Percentiles rank a stretch among this genome's conserved stretches.
phyloP scores from a whole-genome alignment of 371 early-diverging fungal genomes.

The Quaeritorhiza haematococci region DNA sequence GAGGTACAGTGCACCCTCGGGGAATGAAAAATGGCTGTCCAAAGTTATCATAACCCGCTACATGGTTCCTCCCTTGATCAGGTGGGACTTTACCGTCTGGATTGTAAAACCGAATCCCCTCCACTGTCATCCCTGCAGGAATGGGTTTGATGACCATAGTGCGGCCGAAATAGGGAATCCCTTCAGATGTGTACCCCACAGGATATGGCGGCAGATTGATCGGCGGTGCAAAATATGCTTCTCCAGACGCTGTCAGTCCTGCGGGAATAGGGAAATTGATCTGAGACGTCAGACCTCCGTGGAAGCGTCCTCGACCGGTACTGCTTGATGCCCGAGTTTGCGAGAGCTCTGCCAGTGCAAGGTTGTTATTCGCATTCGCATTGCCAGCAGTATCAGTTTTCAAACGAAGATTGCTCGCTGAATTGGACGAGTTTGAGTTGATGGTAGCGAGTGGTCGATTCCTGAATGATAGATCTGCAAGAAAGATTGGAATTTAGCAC shows the following conservation, averaged over 20 bases:
- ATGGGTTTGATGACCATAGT: constrained; percentile 38
- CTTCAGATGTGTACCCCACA: constrained; percentile 37
- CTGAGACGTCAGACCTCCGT: too few relatives aligned
- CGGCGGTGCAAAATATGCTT: constrained; percentile 51
- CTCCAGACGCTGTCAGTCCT: constrained; percentile 35
- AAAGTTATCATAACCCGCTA: constrained; percentile 45
- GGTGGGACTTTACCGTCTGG: constrained; percentile 24
- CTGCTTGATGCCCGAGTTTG: too few relatives aligned
- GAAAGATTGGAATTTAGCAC: too few relatives aligned
- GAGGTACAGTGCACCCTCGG: constrained; percentile 40
- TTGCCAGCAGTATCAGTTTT: too few relatives aligned
- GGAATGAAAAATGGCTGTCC: constrained; percentile 56
- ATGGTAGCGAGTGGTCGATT: too few relatives aligned
- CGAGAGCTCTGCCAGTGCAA: too few relatives aligned
- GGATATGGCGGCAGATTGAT: constrained; percentile 46
- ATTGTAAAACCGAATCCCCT: constrained; percentile 44
- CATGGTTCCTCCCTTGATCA: constrained; percentile 21
- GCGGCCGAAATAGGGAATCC: constrained; percentile 42
- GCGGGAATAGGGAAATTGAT: constrained; percentile 42
- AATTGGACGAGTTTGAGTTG: too few relatives aligned
- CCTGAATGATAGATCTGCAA: too few relatives aligned
- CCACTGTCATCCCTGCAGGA: constrained; percentile 39
- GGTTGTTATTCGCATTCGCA: not conserved
- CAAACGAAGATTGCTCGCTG: too few relatives aligned
- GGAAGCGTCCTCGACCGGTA: too few relatives aligned